These are phyloP conservation scores for Epipyxis sp. DNA, from an alignment of 108 stramenopile species.

Conservation along the genomic window DNA sequence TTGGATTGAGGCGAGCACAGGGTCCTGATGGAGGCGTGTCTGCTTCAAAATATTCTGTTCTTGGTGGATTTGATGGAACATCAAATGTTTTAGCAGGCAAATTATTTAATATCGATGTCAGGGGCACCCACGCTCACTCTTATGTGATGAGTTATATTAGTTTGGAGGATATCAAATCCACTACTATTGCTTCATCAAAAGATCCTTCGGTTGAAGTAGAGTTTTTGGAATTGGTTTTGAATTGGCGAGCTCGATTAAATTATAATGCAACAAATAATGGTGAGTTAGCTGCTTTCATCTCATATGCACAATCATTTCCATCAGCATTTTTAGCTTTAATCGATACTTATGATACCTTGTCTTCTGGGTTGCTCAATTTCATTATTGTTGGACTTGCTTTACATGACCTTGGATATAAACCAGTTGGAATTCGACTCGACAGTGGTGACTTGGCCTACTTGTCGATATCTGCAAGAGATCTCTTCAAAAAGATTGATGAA, in stretches of 20 bases:
- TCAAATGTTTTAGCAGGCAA: constrained; percentile 92
- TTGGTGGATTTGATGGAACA: constrained; percentile 94
- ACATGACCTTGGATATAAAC: constrained; percentile 76
- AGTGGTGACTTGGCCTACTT: constrained; percentile 88
- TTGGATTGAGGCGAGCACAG: constrained; percentile 93
- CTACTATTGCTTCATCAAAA: not conserved
- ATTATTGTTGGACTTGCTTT: constrained; percentile 78
- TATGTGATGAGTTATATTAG: constrained; percentile 80
- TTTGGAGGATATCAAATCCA: constrained; percentile 63
- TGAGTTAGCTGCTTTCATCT: constrained; percentile 92
- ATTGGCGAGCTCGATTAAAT: not conserved
- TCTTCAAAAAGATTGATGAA: constrained; percentile 44
- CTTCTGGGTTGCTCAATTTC: constrained; percentile 88
- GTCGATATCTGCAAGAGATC: constrained; percentile 58
- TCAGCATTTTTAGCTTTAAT: constrained; percentile 83
- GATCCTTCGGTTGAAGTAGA: constrained; percentile 26
- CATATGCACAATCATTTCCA: constrained; percentile 91
- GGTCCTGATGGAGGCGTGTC: constrained; percentile 93
- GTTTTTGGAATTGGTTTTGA: constrained; percentile 20
- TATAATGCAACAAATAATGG: constrained; percentile 72
- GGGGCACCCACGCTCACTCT: constrained; percentile 94
- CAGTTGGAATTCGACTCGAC: constrained; percentile 88
- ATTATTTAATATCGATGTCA: constrained; percentile 67
- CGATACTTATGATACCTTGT: constrained; percentile 95
- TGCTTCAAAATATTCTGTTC: constrained; percentile 75